phyloP scores from a whole-genome alignment of 257 asterid genomes.

The Solanum arcanum region DNA sequence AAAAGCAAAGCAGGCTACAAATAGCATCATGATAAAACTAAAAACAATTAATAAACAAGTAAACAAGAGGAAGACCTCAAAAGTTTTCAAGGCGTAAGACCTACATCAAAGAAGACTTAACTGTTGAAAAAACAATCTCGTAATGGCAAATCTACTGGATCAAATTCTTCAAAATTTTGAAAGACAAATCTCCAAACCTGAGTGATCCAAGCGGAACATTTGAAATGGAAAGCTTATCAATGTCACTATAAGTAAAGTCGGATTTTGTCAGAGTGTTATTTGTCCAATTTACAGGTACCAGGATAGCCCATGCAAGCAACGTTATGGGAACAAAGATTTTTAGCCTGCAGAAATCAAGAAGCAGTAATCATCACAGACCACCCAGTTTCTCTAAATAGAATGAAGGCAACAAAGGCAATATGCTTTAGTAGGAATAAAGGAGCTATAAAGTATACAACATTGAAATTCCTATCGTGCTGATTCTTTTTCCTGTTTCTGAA shows the following conservation, averaged over 20 bases:
- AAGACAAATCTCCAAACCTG: conserved; percentile 30
- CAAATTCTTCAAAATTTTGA: background rate
- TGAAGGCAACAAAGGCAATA: background rate
- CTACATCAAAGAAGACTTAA: background rate
- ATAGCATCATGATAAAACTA: background rate
- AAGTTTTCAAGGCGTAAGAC: background rate
- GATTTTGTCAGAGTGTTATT: conserved; percentile 55
- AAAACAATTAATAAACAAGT: background rate
- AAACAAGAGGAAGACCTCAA: background rate
- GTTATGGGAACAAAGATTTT: conserved; percentile 85
- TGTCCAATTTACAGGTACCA: conserved; percentile 95
- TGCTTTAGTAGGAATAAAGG: background rate
- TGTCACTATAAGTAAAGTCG: conserved; percentile 41
- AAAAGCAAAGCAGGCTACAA: background rate
- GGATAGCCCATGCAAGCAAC: conserved; percentile 65
- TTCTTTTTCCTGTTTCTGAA: background rate
- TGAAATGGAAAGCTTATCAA: conserved; percentile 90
- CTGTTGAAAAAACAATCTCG: background rate
- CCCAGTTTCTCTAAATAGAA: background rate
- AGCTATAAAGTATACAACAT: background rate
- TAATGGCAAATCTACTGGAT: background rate
- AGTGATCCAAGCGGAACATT: conserved; percentile 66
- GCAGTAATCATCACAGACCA: background rate
- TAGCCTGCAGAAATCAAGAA: conserved; percentile 43
- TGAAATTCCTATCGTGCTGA: background rate